Evolutionary conservation across 257 asterid species (phyloP), one percentile per base, ranked within the genome.

Genomic region (Przewalskia tangutica): DNA sequence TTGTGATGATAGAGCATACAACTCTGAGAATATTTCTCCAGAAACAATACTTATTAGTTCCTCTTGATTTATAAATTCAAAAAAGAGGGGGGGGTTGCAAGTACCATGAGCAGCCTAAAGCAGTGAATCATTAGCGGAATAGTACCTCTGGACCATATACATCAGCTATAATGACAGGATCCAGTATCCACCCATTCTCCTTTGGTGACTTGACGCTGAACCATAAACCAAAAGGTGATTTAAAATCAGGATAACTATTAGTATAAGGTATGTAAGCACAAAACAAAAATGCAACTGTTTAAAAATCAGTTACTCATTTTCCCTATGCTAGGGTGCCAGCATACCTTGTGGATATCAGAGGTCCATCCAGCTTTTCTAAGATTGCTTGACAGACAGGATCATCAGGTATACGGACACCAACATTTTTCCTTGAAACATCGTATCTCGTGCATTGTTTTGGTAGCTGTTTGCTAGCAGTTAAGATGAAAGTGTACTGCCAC

Each of bases 331-430:
- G 83, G 62, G 51, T 66, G 44, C 51, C 34, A 18, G 81, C 82
- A 48, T 82, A 95, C 98, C 98, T 95, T 27, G 98, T 92, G 77
- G 97, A 92, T 85, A 95, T 89, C 86, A 95, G 86, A 85, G 98
- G 98, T 0, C 90, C 89, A 46, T 89, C 93, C 93, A 95, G 87
- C 86, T 93, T 93, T 81, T 91, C 91, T 83, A 93, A 87, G 73
- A 95, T 85, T 73, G 95, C 93, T 89, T 87, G 94, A 83, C 98
- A 93, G 64, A 95, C 93, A 62, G 89, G 86, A 87, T 95, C 98
- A 87, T 93, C 98, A 42, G 98, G 98, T 18, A 95, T 91, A 63
- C 97, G 97, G 79, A 95, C 88, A 20, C 98, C 98, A 38, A 95
- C 97, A 82, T 88, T 89, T 88, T 91, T 92, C 85, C 98, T 89